These are phyloP conservation scores for Cercospora janseana DNA, from an alignment of 2,329 filamentous ascomycete genomes.

Conservation along the genomic window DNA sequence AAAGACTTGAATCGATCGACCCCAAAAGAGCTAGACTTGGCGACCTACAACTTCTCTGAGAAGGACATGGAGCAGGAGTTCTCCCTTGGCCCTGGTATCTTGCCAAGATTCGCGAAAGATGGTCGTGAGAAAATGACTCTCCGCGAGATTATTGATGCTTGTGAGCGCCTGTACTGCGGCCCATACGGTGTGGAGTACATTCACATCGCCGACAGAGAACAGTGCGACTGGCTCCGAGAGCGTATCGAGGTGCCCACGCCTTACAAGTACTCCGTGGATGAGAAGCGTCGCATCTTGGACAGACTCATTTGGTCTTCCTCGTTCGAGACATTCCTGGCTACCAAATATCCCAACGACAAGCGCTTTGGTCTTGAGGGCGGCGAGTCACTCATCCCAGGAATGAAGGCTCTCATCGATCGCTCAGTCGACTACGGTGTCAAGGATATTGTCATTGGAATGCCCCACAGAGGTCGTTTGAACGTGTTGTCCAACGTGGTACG, in stretches of 20 bases:
- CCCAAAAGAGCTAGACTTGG: conserved; percentile 87
- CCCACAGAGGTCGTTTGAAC: conserved; percentile 96
- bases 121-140: conserved; percentile 93
- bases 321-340: conserved; percentile 92
- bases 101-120: conserved; percentile 88
- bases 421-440: conserved; percentile 98
- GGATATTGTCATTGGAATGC: conserved; percentile 99
- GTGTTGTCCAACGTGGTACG: conserved; percentile 97
- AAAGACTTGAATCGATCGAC: conserved; percentile 51
- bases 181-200: conserved; percentile 99
- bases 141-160: conserved; percentile 86
- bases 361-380: conserved; percentile 97
- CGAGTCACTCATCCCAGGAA: conserved; percentile 93
- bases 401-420: conserved; percentile 98
- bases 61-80: conserved; percentile 92
- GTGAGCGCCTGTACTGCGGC: conserved; percentile 94
- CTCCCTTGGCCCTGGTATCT: conserved; percentile 85
- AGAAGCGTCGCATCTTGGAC: conserved; percentile 96
- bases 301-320: conserved; percentile 98
- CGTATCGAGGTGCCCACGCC: conserved; percentile 90
- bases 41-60: conserved; percentile 93
- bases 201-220: conserved; percentile 94
- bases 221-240: conserved; percentile 97
- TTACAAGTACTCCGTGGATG: conserved; percentile 96
- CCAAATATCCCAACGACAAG: conserved; percentile 99